Conservation (phyloP, 2,329 filamentous ascomycete species). For the Penicillium sp. region DNA sequence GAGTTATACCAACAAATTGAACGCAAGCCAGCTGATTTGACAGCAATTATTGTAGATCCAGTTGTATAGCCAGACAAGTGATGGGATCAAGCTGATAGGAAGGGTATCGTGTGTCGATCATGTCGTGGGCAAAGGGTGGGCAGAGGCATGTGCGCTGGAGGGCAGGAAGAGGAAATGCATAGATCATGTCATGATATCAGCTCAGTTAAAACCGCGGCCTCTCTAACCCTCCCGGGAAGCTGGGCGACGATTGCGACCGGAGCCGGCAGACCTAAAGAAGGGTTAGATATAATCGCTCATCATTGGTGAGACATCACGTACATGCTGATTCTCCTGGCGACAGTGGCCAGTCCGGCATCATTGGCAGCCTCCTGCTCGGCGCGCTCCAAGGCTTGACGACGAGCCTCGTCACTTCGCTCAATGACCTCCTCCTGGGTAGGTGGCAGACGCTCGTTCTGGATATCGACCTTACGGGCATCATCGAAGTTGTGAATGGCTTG, state of each 20-base stretch:
- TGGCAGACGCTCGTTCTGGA: constrained; percentile 92
- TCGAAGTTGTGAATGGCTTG: constrained; percentile 96
- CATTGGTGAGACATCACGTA: constrained; percentile 52
- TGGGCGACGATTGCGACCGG: constrained; percentile 32
- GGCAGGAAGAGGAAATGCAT: constrained; percentile 23
- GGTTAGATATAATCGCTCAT: constrained; percentile 11
- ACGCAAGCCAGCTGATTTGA: constrained; percentile 12
- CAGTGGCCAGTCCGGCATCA: constrained; percentile 76
- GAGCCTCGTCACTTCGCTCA: constrained; percentile 74
- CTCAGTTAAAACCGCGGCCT: constrained; percentile 15
- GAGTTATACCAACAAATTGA: constrained; percentile 6
- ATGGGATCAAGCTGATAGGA: constrained; percentile 23
- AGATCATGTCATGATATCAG: constrained; percentile 26
- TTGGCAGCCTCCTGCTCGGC: constrained; percentile 87
- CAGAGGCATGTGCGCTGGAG: constrained; percentile 22
- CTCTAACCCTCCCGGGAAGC: constrained; percentile 25
- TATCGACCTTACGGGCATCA: constrained; percentile 91
- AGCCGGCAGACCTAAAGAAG: constrained; percentile 37
- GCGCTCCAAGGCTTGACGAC: constrained; percentile 76
- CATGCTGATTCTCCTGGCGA: constrained; percentile 94
- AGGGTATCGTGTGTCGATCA: constrained; percentile 27
- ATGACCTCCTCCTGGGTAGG: constrained; percentile 89
- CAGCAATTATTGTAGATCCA: constrained; percentile 13
- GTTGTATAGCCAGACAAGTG: constrained; percentile 9
- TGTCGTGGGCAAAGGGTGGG: constrained; percentile 10